Conservation (phyloP, 805 yeast species). For the Teunomyces lycoperdinae region DNA sequence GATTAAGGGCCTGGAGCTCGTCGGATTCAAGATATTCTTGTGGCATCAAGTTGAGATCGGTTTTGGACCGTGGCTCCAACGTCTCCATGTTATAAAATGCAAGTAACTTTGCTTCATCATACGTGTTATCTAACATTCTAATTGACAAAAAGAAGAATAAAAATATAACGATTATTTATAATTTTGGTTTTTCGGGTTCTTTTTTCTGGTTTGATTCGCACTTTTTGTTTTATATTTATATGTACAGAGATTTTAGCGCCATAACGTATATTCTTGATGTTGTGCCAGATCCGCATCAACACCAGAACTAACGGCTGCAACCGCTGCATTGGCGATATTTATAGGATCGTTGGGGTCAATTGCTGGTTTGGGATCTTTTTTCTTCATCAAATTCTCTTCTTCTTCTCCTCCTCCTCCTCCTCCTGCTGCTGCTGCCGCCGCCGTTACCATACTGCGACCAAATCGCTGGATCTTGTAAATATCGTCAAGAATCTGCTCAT, state of each 20-base stretch:
- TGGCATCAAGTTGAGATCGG: conserved; percentile 15
- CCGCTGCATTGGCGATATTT: conserved; percentile 36
- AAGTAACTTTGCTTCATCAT: conserved; percentile 23
- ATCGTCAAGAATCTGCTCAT: neutral
- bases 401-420: too few relatives aligned
- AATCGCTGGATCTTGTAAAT: neutral
- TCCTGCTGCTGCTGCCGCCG: too few relatives aligned
- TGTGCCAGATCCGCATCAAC: conserved; percentile 25
- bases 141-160: neutral
- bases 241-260: conserved; percentile 21
- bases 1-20: conserved; percentile 17
- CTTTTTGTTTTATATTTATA: neutral
- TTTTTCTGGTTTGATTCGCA: conserved; percentile 1
- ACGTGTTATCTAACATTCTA: conserved; percentile 31
- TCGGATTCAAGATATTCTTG: conserved; percentile 15
- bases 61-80: conserved; percentile 18
- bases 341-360: conserved; percentile 22
- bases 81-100: conserved; percentile 29
- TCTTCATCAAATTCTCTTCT: neutral
- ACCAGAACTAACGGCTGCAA: conserved; percentile 33
- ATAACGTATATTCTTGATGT: conserved; percentile 35
- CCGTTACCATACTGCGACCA: neutral
- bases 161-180: neutral
- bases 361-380: neutral
- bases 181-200: neutral